Percentiles rank a stretch among this genome's conserved stretches.
Evolutionary conservation across 768 basidiomycete genomes (phyloP).

Genomic region (Dendrothele bispora): DNA sequence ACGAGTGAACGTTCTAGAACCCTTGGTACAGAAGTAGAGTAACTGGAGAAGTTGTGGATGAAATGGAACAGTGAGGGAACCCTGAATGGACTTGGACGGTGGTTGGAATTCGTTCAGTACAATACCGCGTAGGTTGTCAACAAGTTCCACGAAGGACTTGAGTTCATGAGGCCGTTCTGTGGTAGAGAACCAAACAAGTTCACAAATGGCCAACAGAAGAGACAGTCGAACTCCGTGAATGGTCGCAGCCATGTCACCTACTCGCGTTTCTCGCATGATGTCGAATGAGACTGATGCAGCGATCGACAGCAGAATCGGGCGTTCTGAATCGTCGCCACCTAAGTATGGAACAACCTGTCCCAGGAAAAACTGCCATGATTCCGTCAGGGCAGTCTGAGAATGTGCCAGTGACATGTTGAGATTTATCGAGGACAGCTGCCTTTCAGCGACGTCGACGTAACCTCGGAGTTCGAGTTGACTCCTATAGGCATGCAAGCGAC

Average conservation of each 20-base stretch:
- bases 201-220: constrained; percentile 74
- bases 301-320: constrained; percentile 54
- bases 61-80: constrained; percentile 62
- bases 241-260: constrained; percentile 82
- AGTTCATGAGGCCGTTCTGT: constrained; percentile 55
- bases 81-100: constrained; percentile 71
- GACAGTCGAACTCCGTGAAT: constrained; percentile 77
- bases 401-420: constrained; percentile 85
- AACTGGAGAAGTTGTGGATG: constrained; percentile 81
- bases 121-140: constrained; percentile 61
- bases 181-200: constrained; percentile 74
- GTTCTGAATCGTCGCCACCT: constrained; percentile 55
- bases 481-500: constrained; percentile 57
- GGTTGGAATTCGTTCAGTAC: constrained; percentile 74
- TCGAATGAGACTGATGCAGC: constrained; percentile 65
- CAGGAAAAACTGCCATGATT: constrained; percentile 77
- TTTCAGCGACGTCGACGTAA: constrained; percentile 49
- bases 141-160: constrained; percentile 59
- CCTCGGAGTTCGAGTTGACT: constrained; percentile 40
- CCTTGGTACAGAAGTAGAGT: constrained; percentile 73
- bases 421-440: constrained; percentile 71
- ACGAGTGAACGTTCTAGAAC: constrained; percentile 51
- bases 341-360: constrained; percentile 64
- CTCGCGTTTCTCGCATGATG: constrained; percentile 66
- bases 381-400: constrained; percentile 69